Percentiles rank a stretch among this genome's conserved stretches.
Conservation (phyloP, 176 grass and related monocot species). For the Dactylis glomerata region DNA sequence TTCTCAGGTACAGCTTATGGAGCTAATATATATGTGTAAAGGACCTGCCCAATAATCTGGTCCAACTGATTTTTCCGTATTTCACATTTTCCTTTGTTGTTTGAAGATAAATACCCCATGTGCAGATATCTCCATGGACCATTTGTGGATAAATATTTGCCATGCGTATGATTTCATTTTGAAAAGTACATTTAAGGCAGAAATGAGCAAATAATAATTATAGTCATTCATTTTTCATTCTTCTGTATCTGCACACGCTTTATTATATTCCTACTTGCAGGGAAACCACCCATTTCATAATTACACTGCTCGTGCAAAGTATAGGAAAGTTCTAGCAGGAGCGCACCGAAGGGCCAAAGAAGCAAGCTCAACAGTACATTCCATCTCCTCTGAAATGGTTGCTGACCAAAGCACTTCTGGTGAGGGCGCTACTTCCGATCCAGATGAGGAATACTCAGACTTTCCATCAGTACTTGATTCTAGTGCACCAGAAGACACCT, state of each 20-base stretch:
- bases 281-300: slow-evolving; percentile 97
- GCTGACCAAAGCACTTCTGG: slow-evolving; percentile 24
- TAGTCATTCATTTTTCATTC: not conserved
- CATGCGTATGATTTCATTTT: not conserved
- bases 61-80: slow-evolving; percentile 8
- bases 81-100: not conserved
- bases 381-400: slow-evolving; percentile 25
- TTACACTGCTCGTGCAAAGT: slow-evolving; percentile 82
- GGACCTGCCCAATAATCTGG: not conserved
- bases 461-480: slow-evolving; percentile 30
- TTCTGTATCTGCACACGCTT: not conserved
- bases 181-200: not conserved
- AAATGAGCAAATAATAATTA: not conserved
- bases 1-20: not conserved
- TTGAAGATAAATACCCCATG: not conserved
- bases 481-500: slow-evolving; percentile 25
- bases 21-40: slow-evolving; percentile 4
- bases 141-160: not conserved
- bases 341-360: slow-evolving; percentile 35
- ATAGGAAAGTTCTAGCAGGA: slow-evolving; percentile 62
- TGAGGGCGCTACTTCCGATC: slow-evolving; percentile 27
- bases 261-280: slow-evolving; percentile 36
- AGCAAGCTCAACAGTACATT: slow-evolving; percentile 23
- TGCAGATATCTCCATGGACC: not conserved
- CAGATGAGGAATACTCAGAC: slow-evolving; percentile 38